Evolutionary conservation across 768 basidiomycete genomes (phyloP), one percentile per base, ranked within the genome.

Genomic region (Serendipita vermifera): DNA sequence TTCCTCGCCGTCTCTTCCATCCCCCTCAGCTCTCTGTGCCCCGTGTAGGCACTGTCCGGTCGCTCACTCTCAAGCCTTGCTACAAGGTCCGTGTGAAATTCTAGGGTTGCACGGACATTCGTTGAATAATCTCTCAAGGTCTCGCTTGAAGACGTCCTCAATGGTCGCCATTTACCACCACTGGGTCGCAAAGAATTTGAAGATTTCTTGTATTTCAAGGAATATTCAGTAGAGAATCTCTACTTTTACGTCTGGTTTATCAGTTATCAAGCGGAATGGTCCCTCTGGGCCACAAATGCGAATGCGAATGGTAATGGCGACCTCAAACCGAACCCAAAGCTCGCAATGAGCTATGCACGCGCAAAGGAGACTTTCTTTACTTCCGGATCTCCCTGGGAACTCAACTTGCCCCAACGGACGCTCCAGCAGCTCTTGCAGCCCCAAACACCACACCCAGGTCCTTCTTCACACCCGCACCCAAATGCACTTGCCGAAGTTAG

Each of bases 321-420:
- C n/a, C 22, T 29, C n/a, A 4, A 51, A 51, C 46, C 46, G 4
- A 29, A 29, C 31, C 20, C 22, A 1, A 20, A 29, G 36, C 72
- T 88, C 48, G 78, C 83, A 58, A 76, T 83, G 72, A 88, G 87
- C 68, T 89, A 85, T 64, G 71, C 77, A 2, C 81, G 85, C 33
- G 86, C 86, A 7, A 87, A 86, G 61, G 79, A 85, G 64, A 88
- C 86, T 0, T 89, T 89, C 65, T 78, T 87, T 59, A 83, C 81
- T 2, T 83, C 83, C 17, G 77, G 77, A 57, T 78, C 81, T 41
- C 72, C 75, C 38, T 87, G 83, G 62, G 84, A 86, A 59, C 79
- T 87, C 62, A 76, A 82, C 59, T 75, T 87, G 24, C 75, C 83
- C 39, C 22, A 26, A 43, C 22, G 33, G 56, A 29, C 46, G 3